Evolutionary conservation across 2,329 filamentous ascomycete species (phyloP).

Genomic region (Stylonectria norvegica): DNA sequence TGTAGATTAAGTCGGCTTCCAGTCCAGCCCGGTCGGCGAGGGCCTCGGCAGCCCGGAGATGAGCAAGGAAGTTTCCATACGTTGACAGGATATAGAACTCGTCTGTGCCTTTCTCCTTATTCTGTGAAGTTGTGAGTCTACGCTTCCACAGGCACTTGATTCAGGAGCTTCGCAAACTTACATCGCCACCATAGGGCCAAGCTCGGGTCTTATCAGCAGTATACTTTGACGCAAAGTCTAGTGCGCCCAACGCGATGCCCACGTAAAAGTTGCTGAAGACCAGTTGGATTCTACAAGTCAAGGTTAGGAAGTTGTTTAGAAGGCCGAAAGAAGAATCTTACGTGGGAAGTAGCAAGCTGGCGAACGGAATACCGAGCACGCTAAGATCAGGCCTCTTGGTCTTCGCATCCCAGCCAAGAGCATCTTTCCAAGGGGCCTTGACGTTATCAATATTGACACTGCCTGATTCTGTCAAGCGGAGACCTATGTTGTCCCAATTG

Average conservation of each 20-base stretch:
- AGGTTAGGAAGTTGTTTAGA: not conserved
- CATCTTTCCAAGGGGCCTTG: slow-evolving; percentile 55
- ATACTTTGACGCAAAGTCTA: slow-evolving; percentile 54
- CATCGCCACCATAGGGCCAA: slow-evolving; percentile 63
- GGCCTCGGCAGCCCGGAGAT: slow-evolving; percentile 57
- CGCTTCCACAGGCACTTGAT: not conserved
- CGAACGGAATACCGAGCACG: slow-evolving; percentile 52
- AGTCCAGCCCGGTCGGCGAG: slow-evolving; percentile 55
- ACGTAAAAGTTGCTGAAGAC: slow-evolving; percentile 66
- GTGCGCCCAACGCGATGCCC: slow-evolving; percentile 58
- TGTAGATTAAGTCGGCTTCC: slow-evolving; percentile 47
- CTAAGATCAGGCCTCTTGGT: slow-evolving; percentile 49
- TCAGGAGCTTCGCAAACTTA: slow-evolving; percentile 23
- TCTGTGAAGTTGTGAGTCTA: slow-evolving; percentile 25
- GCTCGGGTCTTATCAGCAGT: slow-evolving; percentile 55
- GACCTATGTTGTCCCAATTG: slow-evolving; percentile 64
- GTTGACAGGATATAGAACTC: slow-evolving; percentile 64
- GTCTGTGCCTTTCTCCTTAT: slow-evolving; percentile 55
- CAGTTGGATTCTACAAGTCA: slow-evolving; percentile 50
- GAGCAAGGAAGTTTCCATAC: slow-evolving; percentile 62
- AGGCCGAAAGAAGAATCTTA: slow-evolving; percentile 21
- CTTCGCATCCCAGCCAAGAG: slow-evolving; percentile 55
- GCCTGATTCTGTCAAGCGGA: slow-evolving; percentile 62
- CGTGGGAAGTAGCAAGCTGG: slow-evolving; percentile 57
- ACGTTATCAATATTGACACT: slow-evolving; percentile 59